Evolutionary conservation across 352 stramenopile species (phyloP).

Genomic region (Globisporangium abappressorium): DNA sequence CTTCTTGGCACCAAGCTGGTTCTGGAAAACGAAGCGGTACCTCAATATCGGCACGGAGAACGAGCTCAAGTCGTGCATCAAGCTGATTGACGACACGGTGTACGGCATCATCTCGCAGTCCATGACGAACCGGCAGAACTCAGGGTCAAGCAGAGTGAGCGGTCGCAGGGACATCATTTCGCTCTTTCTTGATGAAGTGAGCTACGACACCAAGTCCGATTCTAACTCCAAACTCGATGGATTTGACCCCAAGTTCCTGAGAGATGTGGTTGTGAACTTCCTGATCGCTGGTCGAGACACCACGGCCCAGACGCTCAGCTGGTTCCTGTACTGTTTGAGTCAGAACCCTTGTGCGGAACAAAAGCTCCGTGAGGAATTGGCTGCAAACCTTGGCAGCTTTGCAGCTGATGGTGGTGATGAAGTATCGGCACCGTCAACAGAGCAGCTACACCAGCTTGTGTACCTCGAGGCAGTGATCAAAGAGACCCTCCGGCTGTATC

Average conservation of each 20-base stretch:
- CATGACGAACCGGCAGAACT: slow-evolving; percentile 12
- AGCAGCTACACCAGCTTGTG: slow-evolving; percentile 7
- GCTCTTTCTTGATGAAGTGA: slow-evolving; percentile 34
- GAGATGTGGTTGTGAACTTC: slow-evolving; percentile 48
- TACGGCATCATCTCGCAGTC: slow-evolving; percentile 34
- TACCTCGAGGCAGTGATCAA: slow-evolving; percentile 25
- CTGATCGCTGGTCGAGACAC: slow-evolving; percentile 49
- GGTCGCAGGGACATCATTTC: slow-evolving; percentile 33
- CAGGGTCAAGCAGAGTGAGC: background rate
- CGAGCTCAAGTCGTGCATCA: slow-evolving; percentile 28
- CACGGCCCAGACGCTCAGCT: slow-evolving; percentile 35
- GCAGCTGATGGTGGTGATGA: background rate
- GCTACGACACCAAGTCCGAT: slow-evolving; percentile 19
- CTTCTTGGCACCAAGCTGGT: slow-evolving; percentile 33
- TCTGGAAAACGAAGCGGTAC: slow-evolving; percentile 41
- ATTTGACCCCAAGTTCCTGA: slow-evolving; percentile 17
- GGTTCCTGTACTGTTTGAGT: slow-evolving; percentile 42
- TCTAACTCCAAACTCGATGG: background rate
- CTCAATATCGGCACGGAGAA: slow-evolving; percentile 20
- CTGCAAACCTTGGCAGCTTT: no score
- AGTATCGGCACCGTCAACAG: background rate
- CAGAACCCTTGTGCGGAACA: slow-evolving; percentile 30
- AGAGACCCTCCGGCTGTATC: slow-evolving; percentile 34
- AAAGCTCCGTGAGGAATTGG: slow-evolving; percentile 26
- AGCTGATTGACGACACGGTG: slow-evolving; percentile 33